Base-by-base conservation (phyloP, 2,329 filamentous ascomycete species). In the Claviceps sp. region DNA sequence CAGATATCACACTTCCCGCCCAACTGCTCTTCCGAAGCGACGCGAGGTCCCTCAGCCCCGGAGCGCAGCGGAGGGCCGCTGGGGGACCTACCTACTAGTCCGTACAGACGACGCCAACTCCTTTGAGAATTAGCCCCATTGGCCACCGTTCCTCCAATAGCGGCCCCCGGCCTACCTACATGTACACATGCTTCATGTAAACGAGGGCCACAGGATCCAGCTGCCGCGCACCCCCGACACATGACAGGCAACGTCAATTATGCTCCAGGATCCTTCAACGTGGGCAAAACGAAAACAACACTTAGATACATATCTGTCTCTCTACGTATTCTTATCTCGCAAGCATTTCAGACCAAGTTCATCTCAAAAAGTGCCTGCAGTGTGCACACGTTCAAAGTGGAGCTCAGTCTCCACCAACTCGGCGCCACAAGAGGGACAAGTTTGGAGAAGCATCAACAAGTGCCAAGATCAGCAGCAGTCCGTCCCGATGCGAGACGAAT, bases 221-320 rank as follows among this genome's bases (percentile, higher is more conserved):
- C 11, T 47, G 43, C 50, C 37, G 50, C 50, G 34, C 37, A 40
- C 9, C 37, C 50, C 44, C 50, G 50, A 38, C 50, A 51, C 37
- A 37, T 46, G 34, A 37, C 14, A 24, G 38, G 40, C 24, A 34
- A 20, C 26, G 18, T 44, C 26, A 14, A 11, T 37, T 50, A 46
- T 50, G 41, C 42, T n/a, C 42, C 42, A 46, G 42, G 42, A 46
- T 50, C 42, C 5, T 46, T 46, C 34, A 7, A 46, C 20, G 38
- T 44, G 48, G 30, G 11, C 18, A 43, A 30, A 14, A 24, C 11
- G 30, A 34, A 34, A 34, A 11, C 9, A 34, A 11, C 9, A 34
- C 30, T 4, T 34, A 30, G 26, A 3, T 30, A 24, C 24, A 11
- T 11, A 30, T 18, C 34, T 20, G n/a, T 11, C 34, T 41, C 20